Base-by-base conservation (phyloP, 169 alveolate genomes). In the Toxoplasma gondii region DNA sequence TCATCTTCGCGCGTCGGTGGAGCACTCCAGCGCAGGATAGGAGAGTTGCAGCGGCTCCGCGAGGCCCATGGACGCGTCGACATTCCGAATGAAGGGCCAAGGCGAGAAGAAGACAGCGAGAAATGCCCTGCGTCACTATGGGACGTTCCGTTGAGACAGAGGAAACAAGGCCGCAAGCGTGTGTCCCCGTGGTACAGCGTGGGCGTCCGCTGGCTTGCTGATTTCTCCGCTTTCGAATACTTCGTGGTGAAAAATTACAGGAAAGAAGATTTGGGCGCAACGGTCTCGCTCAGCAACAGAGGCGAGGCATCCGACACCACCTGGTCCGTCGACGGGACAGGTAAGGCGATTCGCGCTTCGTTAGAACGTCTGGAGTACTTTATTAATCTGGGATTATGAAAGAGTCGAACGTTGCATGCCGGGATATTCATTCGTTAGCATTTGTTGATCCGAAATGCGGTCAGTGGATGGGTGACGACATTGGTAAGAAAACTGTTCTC, bases 121-220 rank as follows among this genome's bases (percentile, higher is more conserved):
- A 44, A n/a, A 74, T 41, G 39, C 17, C 84, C 39, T 22, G 44
- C 84, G 49, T 36, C 39, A 17, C 45, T 36, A 4, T 34, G 4
- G 17, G 49, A 31, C 43, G 10, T 12, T 31, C 84, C 43, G 45
- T 34, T 7, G n/a, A 22, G n/a, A 36, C n/a, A 41, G 38, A 16
- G 49, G 84, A 36, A 4, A 49, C 58, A 49, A 49, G n/a, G 49
- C 45, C 12, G 49, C 45, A 1, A 44, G 44, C 84, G 84, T 44
- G n/a, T 31, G 45, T n/a, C 43, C 44, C 84, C 38, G 90, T 82
- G 90, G 90, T 82, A 82, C 64, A 41, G 67, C 41, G 90, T 82
- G 12, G 90, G 90, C 64, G 41, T 82, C 29, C 90, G 90, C 27
- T 82, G 90, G 90, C 36, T 44, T 19, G 64, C 69, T 10, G 64